These are phyloP conservation scores for Eucalyptus regnans DNA, from an alignment of 345 rosid genomes.

Conservation along the genomic window DNA sequence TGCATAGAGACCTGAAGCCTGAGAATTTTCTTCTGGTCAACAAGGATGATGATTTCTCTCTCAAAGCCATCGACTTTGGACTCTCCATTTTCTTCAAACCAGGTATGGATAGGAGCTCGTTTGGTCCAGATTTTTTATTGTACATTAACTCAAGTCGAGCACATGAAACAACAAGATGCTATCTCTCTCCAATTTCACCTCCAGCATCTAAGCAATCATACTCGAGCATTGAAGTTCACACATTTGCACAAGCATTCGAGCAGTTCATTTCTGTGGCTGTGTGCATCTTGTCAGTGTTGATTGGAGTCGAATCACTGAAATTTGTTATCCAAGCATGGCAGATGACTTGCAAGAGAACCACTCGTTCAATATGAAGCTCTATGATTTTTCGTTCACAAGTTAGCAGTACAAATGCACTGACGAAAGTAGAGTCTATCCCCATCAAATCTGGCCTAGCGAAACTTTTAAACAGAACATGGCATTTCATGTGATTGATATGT, in stretches of 20 bases:
- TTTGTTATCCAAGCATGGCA: not conserved
- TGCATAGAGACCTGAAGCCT: conserved; percentile 98
- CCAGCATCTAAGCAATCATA: not conserved
- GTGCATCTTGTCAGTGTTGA: not conserved
- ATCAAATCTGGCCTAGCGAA: not conserved
- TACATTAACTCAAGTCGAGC: not conserved
- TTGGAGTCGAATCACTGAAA: not conserved
- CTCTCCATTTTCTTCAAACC: conserved; percentile 97
- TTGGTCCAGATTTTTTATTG: not conserved
- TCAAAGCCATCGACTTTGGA: conserved; percentile 97
- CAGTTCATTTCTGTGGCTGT: not conserved
- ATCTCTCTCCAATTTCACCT: not conserved
- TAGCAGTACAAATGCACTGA: not conserved
- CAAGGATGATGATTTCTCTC: conserved; percentile 95
- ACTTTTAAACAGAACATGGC: not conserved
- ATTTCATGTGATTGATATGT: not conserved
- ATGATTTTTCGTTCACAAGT: not conserved
- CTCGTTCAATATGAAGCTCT: not conserved
- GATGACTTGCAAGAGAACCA: not conserved
- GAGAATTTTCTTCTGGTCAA: conserved; percentile 93
- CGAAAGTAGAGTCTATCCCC: not conserved
- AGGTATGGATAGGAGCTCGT: conserved; percentile 15
- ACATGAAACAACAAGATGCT: not conserved
- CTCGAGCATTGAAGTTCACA: not conserved
- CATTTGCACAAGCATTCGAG: not conserved